phyloP scores from a whole-genome alignment of 140 eudicot species.

The Cichorium intybus region DNA sequence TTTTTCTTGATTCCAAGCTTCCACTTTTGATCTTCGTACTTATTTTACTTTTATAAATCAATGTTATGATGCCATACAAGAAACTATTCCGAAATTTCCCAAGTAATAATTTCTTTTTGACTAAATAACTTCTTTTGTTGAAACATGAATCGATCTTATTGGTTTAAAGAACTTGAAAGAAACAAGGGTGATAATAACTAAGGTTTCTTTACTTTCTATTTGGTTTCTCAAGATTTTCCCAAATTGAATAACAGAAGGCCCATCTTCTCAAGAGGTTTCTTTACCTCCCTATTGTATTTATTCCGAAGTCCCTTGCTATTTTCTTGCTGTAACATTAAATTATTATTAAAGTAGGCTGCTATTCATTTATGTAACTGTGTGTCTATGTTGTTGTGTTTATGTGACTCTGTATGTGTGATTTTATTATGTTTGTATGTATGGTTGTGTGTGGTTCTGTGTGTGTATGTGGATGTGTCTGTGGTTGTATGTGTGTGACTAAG shows the following conservation, averaged over 20 bases:
- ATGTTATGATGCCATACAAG: conserved; percentile 14
- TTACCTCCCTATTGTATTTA: too few species aligned
- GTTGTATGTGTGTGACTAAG: too few species aligned
- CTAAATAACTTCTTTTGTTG: conserved; percentile 14
- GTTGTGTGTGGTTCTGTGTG: too few species aligned
- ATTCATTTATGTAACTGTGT: too few species aligned
- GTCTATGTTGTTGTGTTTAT: too few species aligned
- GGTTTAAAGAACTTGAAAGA: conserved; percentile 22
- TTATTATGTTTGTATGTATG: too few species aligned
- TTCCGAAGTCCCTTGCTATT: too few species aligned
- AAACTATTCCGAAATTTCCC: background rate
- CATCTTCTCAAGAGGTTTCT: too few species aligned
- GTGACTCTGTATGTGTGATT: too few species aligned
- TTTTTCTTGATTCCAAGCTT: conserved; percentile 34
- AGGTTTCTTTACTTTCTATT: conserved; percentile 6
- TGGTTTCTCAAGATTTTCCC: conserved; percentile 10
- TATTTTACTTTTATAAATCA: conserved; percentile 22
- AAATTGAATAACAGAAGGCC: conserved; percentile 13
- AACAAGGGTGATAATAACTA: conserved; percentile 11
- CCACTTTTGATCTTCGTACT: conserved; percentile 19
- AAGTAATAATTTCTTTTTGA: conserved; percentile 11
- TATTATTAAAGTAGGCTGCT: too few species aligned
- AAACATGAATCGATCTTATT: conserved; percentile 31
- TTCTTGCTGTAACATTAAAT: too few species aligned
- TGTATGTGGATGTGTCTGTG: too few species aligned